phyloP scores from a whole-genome alignment of 2,329 filamentous ascomycete species.

The Pseudogymnoascus destructans region DNA sequence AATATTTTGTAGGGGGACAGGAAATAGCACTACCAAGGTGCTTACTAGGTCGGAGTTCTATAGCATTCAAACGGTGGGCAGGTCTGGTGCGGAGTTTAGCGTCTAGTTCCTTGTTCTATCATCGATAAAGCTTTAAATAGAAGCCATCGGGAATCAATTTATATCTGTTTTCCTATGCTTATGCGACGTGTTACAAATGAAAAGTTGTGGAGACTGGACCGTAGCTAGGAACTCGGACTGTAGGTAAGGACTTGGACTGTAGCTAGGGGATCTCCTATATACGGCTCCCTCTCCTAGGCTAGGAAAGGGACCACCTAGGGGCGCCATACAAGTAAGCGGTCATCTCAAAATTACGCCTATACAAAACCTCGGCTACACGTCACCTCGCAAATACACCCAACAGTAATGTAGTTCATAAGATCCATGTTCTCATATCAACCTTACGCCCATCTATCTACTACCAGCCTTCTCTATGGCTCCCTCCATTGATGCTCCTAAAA shows the following conservation, averaged over 20 bases:
- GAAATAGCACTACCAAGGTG: not conserved
- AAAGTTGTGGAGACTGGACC: not conserved
- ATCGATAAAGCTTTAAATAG: not conserved
- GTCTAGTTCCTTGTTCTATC: not conserved
- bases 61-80: not conserved
- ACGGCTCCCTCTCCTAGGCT: not conserved
- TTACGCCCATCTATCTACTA: slow-evolving; percentile 12
- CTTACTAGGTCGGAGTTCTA: not conserved
- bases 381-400: not conserved
- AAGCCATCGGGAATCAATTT: not conserved
- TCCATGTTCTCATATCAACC: slow-evolving; percentile 9
- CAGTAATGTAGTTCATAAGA: not conserved
- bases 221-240: not conserved
- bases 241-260: not conserved
- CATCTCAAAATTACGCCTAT: not conserved
- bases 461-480: not conserved
- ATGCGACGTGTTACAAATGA: not conserved
- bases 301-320: not conserved
- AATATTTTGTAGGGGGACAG: not conserved
- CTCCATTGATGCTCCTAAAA: slow-evolving; percentile 4
- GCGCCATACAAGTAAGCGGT: not conserved
- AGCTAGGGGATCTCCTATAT: not conserved
- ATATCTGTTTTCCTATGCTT: not conserved
- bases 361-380: not conserved
- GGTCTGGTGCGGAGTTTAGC: not conserved